These are phyloP conservation scores for Tanacetum coccineum DNA, from an alignment of 129 eudicot species.

Conservation along the genomic window DNA sequence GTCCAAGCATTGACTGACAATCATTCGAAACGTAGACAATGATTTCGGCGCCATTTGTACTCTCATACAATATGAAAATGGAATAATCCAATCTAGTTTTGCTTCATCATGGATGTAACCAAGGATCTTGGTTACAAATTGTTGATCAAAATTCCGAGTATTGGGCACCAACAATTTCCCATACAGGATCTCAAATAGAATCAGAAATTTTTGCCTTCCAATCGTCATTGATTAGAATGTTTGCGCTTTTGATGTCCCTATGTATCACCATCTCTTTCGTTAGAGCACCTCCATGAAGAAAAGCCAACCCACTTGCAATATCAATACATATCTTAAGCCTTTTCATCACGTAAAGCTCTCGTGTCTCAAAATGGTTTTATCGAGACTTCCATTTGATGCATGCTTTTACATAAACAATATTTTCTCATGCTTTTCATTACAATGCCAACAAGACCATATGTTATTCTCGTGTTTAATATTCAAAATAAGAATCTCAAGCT, in stretches of 20 bases:
- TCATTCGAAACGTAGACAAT: background rate
- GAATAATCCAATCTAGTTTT: background rate
- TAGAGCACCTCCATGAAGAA: background rate
- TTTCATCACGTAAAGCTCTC: too few relatives aligned
- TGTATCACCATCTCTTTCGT: background rate
- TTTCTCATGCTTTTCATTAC: background rate
- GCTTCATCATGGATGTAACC: background rate
- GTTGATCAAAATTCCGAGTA: background rate
- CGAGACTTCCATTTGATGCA: too few relatives aligned
- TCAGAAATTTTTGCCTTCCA: background rate
- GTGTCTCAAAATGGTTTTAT: too few relatives aligned
- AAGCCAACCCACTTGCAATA: background rate
- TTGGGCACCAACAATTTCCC: background rate
- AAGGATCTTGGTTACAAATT: background rate
- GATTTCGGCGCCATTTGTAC: background rate
- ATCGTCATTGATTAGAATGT: background rate
- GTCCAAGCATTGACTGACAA: background rate
- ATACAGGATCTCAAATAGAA: background rate
- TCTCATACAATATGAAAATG: background rate
- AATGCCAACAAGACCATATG: conserved; percentile 12
- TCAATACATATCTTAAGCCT: background rate
- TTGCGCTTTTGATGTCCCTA: background rate
- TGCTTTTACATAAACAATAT: too few relatives aligned
- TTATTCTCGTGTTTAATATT: conserved; percentile 6
- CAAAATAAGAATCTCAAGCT: conserved; percentile 15